These are phyloP conservation scores for Chlorella variabilis DNA, from an alignment of 163 green algal genomes.

Conservation along the genomic window DNA sequence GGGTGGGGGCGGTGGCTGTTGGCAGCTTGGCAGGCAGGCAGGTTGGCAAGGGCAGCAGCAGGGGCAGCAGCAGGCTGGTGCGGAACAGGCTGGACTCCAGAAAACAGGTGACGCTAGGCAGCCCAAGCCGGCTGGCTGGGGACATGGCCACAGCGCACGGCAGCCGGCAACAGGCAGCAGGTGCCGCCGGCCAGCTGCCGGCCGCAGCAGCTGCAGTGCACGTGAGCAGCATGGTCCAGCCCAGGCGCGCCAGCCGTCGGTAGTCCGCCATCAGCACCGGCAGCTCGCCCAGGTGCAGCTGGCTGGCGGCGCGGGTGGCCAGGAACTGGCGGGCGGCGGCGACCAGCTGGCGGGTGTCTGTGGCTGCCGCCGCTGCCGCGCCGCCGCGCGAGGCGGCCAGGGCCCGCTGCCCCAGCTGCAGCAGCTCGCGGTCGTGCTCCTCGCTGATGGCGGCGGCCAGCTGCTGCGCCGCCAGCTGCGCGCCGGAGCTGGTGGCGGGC, in stretches of 20 bases:
- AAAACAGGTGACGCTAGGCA: too few species aligned
- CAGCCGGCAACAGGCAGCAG: not conserved
- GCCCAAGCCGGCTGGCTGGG: too few species aligned
- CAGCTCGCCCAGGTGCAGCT: conserved; percentile 41
- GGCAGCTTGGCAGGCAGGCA: too few species aligned
- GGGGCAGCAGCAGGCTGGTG: too few species aligned
- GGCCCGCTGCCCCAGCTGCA: conserved; percentile 18
- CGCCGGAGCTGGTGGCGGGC: not conserved
- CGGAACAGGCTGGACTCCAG: too few species aligned
- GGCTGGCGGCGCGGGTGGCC: conserved; percentile 5
- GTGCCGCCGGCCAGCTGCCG: too few species aligned
- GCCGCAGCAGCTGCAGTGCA: not conserved
- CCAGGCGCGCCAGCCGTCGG: conserved; percentile 36
- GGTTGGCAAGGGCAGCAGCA: too few species aligned
- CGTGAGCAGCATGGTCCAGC: conserved; percentile 32
- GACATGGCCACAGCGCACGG: too few species aligned
- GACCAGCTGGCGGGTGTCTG: not conserved
- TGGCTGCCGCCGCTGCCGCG: not conserved
- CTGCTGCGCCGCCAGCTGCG: conserved; percentile 16
- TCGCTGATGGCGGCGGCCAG: not conserved
- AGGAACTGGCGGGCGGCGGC: conserved; percentile 24
- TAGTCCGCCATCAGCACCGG: conserved; percentile 48
- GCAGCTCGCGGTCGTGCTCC: conserved; percentile 17
- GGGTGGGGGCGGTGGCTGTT: too few species aligned
- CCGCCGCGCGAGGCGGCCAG: not conserved